phyloP scores from a whole-genome alignment of 2,329 filamentous ascomycete species.

The Tothia fuscella region DNA sequence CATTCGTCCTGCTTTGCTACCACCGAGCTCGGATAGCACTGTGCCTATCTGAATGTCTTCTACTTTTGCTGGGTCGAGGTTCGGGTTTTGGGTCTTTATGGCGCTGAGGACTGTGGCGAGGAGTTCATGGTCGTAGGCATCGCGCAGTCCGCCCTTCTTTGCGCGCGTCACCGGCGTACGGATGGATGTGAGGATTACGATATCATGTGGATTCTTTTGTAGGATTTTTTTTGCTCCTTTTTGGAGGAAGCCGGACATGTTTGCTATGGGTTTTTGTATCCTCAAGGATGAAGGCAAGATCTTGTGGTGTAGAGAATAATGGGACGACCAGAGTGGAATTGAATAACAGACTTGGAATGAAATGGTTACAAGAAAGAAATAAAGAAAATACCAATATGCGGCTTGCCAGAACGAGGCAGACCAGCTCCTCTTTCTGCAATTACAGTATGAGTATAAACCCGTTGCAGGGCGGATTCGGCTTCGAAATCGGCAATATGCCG shows the following conservation, averaged over 20 bases:
- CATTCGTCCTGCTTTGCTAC: constrained; percentile 83
- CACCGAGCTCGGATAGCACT: constrained; percentile 82
- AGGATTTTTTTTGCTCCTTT: constrained; percentile 66
- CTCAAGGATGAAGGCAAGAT: no score
- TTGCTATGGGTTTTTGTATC: background rate
- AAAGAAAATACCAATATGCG: no score
- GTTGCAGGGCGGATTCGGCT: no score
- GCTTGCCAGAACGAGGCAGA: no score
- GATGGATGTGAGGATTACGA: constrained; percentile 81
- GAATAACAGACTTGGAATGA: no score
- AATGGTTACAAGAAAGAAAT: no score
- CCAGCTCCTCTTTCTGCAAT: no score
- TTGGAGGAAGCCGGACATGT: constrained; percentile 33
- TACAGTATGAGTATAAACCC: no score
- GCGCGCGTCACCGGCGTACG: constrained; percentile 78
- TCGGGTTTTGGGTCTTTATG: constrained; percentile 60
- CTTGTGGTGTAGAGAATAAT: no score
- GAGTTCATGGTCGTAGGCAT: constrained; percentile 84
- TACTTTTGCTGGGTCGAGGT: constrained; percentile 55
- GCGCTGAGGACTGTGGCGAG: constrained; percentile 56
- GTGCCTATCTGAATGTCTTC: constrained; percentile 80
- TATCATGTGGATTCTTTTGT: constrained; percentile 65
- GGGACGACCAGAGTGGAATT: no score
- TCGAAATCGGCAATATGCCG: no score
- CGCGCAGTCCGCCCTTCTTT: constrained; percentile 72